Evolutionary conservation across 495 filamentous ascomycete genomes (phyloP).

Genomic region (Astrothelium macrocarpum): DNA sequence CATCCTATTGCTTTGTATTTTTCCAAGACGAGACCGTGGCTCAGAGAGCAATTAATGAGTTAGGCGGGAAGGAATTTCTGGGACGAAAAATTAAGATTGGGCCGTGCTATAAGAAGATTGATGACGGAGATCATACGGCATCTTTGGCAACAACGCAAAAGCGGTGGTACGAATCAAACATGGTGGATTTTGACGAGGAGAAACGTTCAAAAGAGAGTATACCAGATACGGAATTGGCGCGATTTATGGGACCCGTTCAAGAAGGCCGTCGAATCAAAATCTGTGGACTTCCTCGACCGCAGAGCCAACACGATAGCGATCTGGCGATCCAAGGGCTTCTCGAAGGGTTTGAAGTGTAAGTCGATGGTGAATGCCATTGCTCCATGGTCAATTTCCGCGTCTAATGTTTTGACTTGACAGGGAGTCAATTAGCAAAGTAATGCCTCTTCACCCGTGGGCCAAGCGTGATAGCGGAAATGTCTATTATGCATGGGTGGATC

Average conservation of each 20-base stretch:
- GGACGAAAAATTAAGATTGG: background rate
- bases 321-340: background rate
- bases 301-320: background rate
- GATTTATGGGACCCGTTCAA: background rate
- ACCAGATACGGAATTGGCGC: background rate
- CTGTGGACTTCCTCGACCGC: background rate
- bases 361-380: background rate
- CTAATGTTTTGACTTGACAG: background rate
- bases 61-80: background rate
- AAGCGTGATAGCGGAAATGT: background rate
- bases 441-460: background rate
- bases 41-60: background rate
- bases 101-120: background rate
- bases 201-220: background rate
- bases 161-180: background rate
- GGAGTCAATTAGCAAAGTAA: background rate
- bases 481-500: background rate
- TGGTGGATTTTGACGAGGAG: background rate
- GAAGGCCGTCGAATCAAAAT: background rate
- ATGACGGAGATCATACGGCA: background rate
- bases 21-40: background rate
- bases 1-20: background rate
- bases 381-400: background rate
- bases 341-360: background rate
- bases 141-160: background rate